These are phyloP conservation scores for Solanum acaule DNA, from an alignment of 257 asterid genomes.

Conservation along the genomic window DNA sequence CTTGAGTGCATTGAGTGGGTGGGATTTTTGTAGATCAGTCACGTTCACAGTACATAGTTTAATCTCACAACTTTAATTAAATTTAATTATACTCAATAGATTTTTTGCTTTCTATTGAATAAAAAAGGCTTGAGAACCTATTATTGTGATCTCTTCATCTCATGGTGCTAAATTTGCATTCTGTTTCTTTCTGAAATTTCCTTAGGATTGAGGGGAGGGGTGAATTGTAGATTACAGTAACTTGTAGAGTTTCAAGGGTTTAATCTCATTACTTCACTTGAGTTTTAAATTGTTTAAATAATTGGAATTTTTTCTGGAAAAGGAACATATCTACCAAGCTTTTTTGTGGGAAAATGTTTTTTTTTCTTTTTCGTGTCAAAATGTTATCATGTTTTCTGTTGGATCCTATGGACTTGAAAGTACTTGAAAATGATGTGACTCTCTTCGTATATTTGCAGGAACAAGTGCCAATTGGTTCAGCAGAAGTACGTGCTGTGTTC, in stretches of 20 bases:
- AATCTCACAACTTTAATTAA: background rate
- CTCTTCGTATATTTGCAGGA: constrained; percentile 40
- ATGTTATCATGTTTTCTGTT: background rate
- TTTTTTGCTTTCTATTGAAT: background rate
- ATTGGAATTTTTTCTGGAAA: background rate
- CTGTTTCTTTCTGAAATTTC: background rate
- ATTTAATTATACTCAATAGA: background rate
- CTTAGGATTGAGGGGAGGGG: background rate
- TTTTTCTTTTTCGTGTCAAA: background rate
- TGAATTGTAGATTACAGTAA: background rate
- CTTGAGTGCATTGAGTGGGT: background rate
- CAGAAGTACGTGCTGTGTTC: constrained; percentile 89
- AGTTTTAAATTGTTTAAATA: background rate
- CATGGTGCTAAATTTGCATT: background rate
- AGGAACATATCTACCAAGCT: background rate
- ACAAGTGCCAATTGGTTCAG: constrained; percentile 77
- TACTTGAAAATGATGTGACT: background rate
- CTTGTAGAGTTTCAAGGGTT: background rate
- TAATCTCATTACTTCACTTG: background rate
- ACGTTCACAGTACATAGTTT: background rate
- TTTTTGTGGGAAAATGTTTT: background rate
- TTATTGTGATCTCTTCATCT: background rate
- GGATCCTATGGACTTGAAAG: background rate
- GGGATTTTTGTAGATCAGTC: background rate
- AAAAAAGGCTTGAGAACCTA: background rate